Base-by-base conservation (phyloP, 176 grass and related monocot species). In the Oryza longistaminata region DNA sequence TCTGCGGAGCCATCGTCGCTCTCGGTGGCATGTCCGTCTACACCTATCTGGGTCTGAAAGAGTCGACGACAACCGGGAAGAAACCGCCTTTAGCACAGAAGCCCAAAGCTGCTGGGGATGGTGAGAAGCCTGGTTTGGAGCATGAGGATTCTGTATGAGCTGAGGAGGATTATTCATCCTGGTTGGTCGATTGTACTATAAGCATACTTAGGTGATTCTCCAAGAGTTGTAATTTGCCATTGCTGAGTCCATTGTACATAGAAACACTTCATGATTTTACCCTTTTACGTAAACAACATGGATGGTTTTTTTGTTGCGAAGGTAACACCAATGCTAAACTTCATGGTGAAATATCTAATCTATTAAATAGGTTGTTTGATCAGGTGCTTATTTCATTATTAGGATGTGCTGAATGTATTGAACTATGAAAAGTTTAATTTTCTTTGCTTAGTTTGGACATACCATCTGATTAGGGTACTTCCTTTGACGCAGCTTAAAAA, bases 231-330 rank as follows among this genome's bases (percentile, higher is more conserved):
- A 61, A 60, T 60, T 60, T 22, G 21, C 3, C 55, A 22, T 6
- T 61, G 55, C 17, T 10, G 21, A 9, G 21, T n/a, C 21, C 55
- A 61, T 61, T 61, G 55, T 22, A 61, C 55, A 61, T 61, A 61
- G 55, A 61, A 9, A 61, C 17, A 61, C 7, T 61, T 21, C 7
- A n/a, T 61, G 21, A 12, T 61, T 61, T 55, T 55, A 55, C 17
- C 14, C 1, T 55, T 55, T 10, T n/a, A 99, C 89, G 97, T 99
- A 25, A 96, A 99, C 86, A 96, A 99, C 76, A 99, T 99, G 97
- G 97, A 99, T 87, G 97, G 97, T 0, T 99, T 99, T 90, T 99
- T 99, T 48, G 93, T 99, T 53, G 93, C 97, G 1, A 99, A 99
- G 93, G 97, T 99, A 90, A 90, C 33, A 43, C 33, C 45, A 69